These are phyloP conservation scores for Eucalyptus victrix DNA, from an alignment of 345 rosid species.

Conservation along the genomic window DNA sequence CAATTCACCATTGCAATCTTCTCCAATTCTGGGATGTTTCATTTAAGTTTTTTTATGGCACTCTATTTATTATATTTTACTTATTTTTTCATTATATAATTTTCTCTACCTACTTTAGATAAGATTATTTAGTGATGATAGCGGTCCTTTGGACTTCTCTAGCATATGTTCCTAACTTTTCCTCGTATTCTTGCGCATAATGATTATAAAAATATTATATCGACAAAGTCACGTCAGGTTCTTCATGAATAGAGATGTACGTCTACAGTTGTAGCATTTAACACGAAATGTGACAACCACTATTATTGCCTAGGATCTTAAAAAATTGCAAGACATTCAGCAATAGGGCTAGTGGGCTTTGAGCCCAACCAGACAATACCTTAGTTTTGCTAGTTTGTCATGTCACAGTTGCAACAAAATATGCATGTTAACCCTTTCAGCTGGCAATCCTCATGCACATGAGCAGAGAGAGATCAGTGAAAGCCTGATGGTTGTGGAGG, in stretches of 20 bases:
- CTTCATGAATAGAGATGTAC: background rate
- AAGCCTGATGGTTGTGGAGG: background rate
- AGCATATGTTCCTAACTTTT: background rate
- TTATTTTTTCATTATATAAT: background rate
- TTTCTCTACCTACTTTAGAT: background rate
- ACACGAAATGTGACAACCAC: background rate
- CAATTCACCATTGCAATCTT: constrained; percentile 7
- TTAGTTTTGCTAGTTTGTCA: background rate
- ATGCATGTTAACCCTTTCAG: background rate
- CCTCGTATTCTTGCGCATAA: background rate
- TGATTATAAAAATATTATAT: background rate
- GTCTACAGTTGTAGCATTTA: fast-evolving
- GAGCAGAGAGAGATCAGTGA: background rate
- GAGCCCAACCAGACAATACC: background rate
- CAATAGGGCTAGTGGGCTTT: background rate
- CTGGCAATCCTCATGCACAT: background rate
- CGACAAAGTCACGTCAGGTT: background rate
- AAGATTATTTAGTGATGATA: background rate
- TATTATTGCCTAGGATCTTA: background rate
- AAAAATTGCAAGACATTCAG: background rate
- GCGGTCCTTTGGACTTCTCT: background rate
- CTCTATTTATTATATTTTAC: background rate
- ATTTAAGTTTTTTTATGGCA: background rate
- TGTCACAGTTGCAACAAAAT: background rate
- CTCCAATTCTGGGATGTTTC: background rate